A percentile compares a stretch with the other conserved stretches of the same genome.
Conservation (phyloP, 179 eudicot genomes). For the Drosera spatulata region DNA sequence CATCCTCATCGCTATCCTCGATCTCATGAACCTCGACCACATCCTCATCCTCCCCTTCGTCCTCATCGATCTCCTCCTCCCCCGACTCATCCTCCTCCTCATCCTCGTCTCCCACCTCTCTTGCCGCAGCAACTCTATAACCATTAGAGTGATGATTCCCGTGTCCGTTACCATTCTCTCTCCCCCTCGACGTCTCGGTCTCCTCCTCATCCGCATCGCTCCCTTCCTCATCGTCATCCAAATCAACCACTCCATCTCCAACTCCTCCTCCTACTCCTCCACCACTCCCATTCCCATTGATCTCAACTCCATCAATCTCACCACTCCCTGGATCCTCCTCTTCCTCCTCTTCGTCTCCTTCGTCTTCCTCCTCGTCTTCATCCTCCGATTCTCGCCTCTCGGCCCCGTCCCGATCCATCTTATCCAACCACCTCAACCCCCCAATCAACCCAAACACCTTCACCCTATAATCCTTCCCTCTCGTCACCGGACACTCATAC, state of each 20-base stretch:
- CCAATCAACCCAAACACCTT: slow-evolving; percentile 75
- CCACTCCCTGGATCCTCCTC: slow-evolving; percentile 44
- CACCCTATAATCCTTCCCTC: slow-evolving; percentile 70
- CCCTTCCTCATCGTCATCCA: slow-evolving; percentile 58
- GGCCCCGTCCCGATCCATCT: slow-evolving; percentile 73
- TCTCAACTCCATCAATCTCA: slow-evolving; percentile 47
- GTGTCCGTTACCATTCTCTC: slow-evolving; percentile 14
- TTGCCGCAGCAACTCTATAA: slow-evolving; percentile 23
- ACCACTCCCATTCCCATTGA: slow-evolving; percentile 19
- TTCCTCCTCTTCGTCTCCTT: slow-evolving; percentile 25
- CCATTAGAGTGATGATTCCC: slow-evolving; percentile 24
- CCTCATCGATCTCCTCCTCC: slow-evolving; percentile 31
- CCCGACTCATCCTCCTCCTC: slow-evolving; percentile 33
- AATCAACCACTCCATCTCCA: slow-evolving; percentile 40
- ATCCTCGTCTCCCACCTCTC: slow-evolving; percentile 12
- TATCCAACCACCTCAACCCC: slow-evolving; percentile 83
- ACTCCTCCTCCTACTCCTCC: slow-evolving; percentile 28
- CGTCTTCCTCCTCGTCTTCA: slow-evolving; percentile 46
- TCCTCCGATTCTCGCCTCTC: slow-evolving; percentile 81
- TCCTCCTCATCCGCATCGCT: slow-evolving; percentile 67
- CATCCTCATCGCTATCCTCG: slow-evolving; percentile 11
- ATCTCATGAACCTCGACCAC: slow-evolving; percentile 14
- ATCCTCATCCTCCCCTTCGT: slow-evolving; percentile 33
- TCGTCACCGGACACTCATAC: slow-evolving; percentile 92
- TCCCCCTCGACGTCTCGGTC: slow-evolving; percentile 28